Conservation (phyloP, 345 rosid species). For the Sisymbrium irio region DNA sequence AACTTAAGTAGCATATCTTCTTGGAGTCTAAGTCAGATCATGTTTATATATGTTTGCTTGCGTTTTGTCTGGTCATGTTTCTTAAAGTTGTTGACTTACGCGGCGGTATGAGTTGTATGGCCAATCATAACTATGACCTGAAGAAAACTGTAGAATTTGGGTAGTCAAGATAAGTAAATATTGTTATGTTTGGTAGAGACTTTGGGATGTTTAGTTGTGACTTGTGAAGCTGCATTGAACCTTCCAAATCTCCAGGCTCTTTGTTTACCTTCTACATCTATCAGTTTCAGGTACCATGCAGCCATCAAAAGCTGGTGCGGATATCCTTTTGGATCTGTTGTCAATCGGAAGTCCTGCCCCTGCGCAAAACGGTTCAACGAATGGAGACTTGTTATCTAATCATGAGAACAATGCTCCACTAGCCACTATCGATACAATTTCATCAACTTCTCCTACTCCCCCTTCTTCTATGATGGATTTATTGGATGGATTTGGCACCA, state of each 20-base stretch:
- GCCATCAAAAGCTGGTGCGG: constrained; percentile 69
- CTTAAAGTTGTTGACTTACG: background rate
- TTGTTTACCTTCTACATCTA: constrained; percentile 9
- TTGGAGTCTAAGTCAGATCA: background rate
- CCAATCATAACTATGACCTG: background rate
- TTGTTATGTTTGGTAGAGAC: background rate
- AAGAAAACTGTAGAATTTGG: background rate
- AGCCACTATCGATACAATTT: constrained; percentile 47
- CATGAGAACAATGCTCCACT: constrained; percentile 44
- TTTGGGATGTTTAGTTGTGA: background rate
- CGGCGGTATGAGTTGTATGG: constrained; percentile 14
- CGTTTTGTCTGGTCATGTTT: constrained; percentile 9
- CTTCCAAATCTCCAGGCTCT: background rate
- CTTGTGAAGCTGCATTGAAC: constrained; percentile 8
- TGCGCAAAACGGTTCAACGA: constrained; percentile 44
- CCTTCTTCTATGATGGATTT: constrained; percentile 63
- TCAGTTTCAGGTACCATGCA: constrained; percentile 47
- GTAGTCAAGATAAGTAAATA: constrained; percentile 2
- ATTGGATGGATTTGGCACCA: constrained; percentile 71
- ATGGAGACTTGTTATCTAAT: constrained; percentile 54
- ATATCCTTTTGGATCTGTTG: constrained; percentile 80
- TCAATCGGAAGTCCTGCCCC: constrained; percentile 68
- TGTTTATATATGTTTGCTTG: background rate
- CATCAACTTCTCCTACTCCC: constrained; percentile 46
- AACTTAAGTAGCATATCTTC: background rate